Evolutionary conservation across 2,329 filamentous ascomycete species (phyloP), one percentile per base, ranked within the genome.

Genomic region (Colletotrichum nymphaeae): DNA sequence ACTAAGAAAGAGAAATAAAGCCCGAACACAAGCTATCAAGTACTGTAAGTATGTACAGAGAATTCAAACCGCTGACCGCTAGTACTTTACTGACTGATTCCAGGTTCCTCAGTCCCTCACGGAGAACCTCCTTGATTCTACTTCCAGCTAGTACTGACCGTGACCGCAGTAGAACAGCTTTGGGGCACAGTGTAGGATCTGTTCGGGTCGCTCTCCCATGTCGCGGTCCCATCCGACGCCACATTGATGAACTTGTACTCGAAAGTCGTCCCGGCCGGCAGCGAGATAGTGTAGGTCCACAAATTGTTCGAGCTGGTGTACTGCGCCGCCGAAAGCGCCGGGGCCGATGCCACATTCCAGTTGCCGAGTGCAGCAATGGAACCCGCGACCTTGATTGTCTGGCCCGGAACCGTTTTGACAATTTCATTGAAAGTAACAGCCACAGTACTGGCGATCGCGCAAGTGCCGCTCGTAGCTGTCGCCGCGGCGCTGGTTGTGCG

Each of bases 231-330:
- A 76, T 84, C 82, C 1, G 78, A 79, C n/a, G 83, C 84, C 55
- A 89, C 86, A 75, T 87, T 87, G 75, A 93, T 85, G 76, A 89
- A 93, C 80, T 93, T 92, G 79, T 92, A 93, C 79, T 88, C 79
- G 72, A 93, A 86, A 0, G 78, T 82, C 0, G 83, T 85, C 1
- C 89, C 90, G 0, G 89, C 85, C 0, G 87, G 83, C 11, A 93
- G 78, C 28, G 80, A 85, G 49, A 91, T 77, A 0, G 85, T 88
- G 3, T 79, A 81, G 11, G 81, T 86, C 91, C 91, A 93, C 11
- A 91, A 67, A 0, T 85, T 87, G 72, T 90, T 87, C 5, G 81
- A 79, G n/a, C 79, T 77, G 1, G 88, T 90, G 79, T 92, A 92
- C n/a, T 84, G 76, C 28, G 82, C 79, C 1, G 89, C 87, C 2